Evolutionary conservation across 306 rosid species (phyloP).

Genomic region (Quercus variabilis): DNA sequence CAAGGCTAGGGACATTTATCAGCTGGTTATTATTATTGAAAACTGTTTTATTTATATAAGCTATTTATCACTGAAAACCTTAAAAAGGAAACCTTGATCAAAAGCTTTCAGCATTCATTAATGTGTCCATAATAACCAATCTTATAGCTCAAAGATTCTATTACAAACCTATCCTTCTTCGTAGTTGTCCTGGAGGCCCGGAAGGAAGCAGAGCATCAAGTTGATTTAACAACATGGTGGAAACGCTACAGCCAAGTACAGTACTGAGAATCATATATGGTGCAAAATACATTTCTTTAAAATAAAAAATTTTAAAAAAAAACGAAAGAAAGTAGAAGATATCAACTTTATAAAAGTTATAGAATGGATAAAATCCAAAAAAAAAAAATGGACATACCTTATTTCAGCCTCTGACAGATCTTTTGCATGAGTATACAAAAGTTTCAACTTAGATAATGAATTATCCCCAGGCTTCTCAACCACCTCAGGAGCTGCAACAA

Average conservation of each 20-base stretch:
- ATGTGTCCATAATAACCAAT: constrained; percentile 10
- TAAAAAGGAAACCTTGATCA: background rate
- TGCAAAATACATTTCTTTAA: background rate
- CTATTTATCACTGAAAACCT: background rate
- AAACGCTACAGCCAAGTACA: constrained; percentile 58
- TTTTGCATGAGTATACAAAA: constrained; percentile 73
- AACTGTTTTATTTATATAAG: too few species aligned
- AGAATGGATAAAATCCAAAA: constrained; percentile 20
- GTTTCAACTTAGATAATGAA: constrained; percentile 63
- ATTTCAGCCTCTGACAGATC: constrained; percentile 83
- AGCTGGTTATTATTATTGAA: background rate
- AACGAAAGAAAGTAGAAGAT: constrained; percentile 1
- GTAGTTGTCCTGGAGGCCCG: constrained; percentile 75
- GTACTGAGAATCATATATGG: constrained; percentile 14
- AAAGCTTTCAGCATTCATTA: background rate
- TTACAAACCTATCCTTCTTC: constrained; percentile 80
- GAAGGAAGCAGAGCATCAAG: constrained; percentile 75
- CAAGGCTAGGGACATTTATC: background rate
- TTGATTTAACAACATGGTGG: constrained; percentile 48
- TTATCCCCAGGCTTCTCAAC: constrained; percentile 97
- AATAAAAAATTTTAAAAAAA: background rate
- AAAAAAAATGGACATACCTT: constrained; percentile 24
- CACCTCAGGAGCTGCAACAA: constrained; percentile 75
- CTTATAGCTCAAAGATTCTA: constrained; percentile 1
- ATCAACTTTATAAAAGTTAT: constrained; percentile 19